phyloP scores from a whole-genome alignment of 257 asterid species.

The Plantago major region DNA sequence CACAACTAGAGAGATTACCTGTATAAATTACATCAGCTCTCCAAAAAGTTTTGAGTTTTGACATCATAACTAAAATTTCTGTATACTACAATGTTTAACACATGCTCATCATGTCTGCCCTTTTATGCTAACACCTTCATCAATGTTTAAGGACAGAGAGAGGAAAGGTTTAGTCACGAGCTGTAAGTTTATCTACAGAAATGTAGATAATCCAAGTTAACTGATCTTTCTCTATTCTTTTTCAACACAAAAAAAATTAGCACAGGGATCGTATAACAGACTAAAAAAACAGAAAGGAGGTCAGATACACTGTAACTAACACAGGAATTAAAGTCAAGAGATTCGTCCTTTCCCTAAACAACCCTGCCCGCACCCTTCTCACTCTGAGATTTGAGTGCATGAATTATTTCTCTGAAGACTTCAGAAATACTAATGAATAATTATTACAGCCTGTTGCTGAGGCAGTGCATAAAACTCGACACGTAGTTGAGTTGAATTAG shows the following conservation, averaged over 20 bases:
- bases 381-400: slow-evolving; percentile 1
- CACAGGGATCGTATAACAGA: background rate
- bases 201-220: background rate
- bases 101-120: background rate
- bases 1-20: slow-evolving; percentile 80
- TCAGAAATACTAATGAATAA: background rate
- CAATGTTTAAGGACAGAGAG: slow-evolving; percentile 1
- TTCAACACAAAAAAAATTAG: background rate
- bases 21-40: slow-evolving; percentile 32
- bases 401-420: background rate
- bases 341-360: background rate
- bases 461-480: background rate
- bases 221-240: background rate
- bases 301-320: background rate
- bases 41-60: slow-evolving; percentile 6
- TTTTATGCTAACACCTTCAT: slow-evolving; percentile 2
- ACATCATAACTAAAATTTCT: slow-evolving; percentile 4
- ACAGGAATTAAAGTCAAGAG: background rate
- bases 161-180: slow-evolving; percentile 5
- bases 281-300: background rate
- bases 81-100: slow-evolving; percentile 5
- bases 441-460: background rate
- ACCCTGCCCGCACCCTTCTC: background rate
- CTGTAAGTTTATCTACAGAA: background rate
- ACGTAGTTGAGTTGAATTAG: slow-evolving; percentile 7